Percentiles rank a stretch among this genome's conserved stretches.
These are phyloP conservation scores for Saccharomyces hybrid DNA, from an alignment of 1,139 yeast species.

Conservation along the genomic window DNA sequence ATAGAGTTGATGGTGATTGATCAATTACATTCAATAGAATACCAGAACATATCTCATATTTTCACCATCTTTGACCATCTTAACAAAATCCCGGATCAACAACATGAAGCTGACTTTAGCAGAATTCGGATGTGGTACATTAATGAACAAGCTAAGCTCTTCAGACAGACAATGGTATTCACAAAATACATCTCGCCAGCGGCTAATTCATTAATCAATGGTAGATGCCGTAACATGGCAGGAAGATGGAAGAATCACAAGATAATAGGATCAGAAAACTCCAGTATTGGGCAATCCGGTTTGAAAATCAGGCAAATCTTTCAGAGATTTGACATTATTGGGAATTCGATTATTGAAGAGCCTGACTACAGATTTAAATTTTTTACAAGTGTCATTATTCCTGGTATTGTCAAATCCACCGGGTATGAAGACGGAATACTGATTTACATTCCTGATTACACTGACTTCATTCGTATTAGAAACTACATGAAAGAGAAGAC, in stretches of 20 bases:
- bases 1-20: constrained; percentile 77
- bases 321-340: constrained; percentile 48
- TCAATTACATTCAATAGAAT: constrained; percentile 76
- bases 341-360: constrained; percentile 51
- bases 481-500: constrained; percentile 62
- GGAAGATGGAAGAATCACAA: constrained; percentile 56
- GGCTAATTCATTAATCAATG: constrained; percentile 55
- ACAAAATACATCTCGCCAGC: constrained; percentile 74
- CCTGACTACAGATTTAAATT: constrained; percentile 76
- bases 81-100: constrained; percentile 69
- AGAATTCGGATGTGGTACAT: constrained; percentile 89
- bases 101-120: constrained; percentile 81
- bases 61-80: constrained; percentile 60
- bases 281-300: constrained; percentile 41
- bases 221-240: constrained; percentile 51
- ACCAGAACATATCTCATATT: constrained; percentile 92
- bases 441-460: constrained; percentile 76
- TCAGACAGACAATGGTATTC: constrained; percentile 74
- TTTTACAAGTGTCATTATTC: constrained; percentile 66
- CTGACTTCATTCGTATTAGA: constrained; percentile 75
- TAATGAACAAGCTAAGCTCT: constrained; percentile 65
- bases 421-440: constrained; percentile 63
- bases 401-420: constrained; percentile 50
- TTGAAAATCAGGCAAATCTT: constrained; percentile 64
- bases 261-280: constrained; percentile 27